Percentiles rank a stretch among this genome's conserved stretches.
Evolutionary conservation across 2,329 filamentous ascomycete species (phyloP).

Genomic region (Kalaharituber pfeilii): DNA sequence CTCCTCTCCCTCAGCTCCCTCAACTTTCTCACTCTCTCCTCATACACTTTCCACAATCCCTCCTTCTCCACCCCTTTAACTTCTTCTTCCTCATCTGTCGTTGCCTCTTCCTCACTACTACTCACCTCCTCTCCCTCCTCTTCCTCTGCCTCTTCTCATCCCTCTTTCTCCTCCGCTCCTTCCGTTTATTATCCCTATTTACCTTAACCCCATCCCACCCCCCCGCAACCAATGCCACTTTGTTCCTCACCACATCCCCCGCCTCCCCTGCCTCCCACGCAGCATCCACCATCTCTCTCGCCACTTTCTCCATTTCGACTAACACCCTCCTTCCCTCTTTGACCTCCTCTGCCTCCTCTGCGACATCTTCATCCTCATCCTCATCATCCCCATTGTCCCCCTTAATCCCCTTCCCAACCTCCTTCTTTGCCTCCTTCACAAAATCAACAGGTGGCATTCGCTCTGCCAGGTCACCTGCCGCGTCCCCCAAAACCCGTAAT

Average conservation of each 20-base stretch:
- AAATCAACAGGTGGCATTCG: constrained; percentile 1
- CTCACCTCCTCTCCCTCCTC: background rate
- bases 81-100: background rate
- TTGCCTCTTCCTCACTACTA: too few species aligned
- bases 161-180: background rate
- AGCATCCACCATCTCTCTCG: background rate
- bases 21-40: background rate
- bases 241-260: background rate
- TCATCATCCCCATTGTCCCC: constrained; percentile 5
- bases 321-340: background rate
- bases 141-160: background rate
- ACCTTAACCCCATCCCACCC: background rate
- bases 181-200: background rate
- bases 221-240: background rate
- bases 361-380: constrained; percentile 1
- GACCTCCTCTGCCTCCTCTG: constrained; percentile 5
- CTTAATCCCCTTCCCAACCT: constrained; percentile 4
- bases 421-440: constrained; percentile 2
- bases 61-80: background rate
- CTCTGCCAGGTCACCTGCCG: constrained; percentile 10
- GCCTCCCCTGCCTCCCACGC: background rate
- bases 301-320: background rate
- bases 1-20: background rate
- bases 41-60: background rate
- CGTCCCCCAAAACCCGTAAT: constrained; percentile 4